phyloP scores from a whole-genome alignment of 2,329 filamentous ascomycete genomes.

The Amauroascus niger region DNA sequence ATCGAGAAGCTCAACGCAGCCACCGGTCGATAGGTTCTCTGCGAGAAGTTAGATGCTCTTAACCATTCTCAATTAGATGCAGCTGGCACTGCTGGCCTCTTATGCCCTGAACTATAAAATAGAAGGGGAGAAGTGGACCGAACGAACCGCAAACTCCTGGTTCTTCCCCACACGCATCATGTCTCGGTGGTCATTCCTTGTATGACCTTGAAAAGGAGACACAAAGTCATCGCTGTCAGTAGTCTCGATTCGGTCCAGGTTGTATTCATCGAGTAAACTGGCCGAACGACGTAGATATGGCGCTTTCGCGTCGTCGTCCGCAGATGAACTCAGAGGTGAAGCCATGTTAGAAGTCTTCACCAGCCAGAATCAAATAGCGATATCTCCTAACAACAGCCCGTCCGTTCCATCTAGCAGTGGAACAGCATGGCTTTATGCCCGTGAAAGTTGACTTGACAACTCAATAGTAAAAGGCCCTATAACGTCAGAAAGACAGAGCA shows the following conservation, averaged over 20 bases:
- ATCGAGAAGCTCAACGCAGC: slow-evolving; percentile 30
- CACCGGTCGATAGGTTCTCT: slow-evolving; percentile 28
- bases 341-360: neutral
- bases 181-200: slow-evolving; percentile 23
- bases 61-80: no score
- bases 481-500: no score
- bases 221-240: slow-evolving; percentile 2
- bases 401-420: neutral
- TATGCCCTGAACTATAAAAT: neutral
- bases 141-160: slow-evolving; percentile 27
- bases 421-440: neutral
- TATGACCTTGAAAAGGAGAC: slow-evolving; percentile 13
- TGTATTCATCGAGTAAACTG: slow-evolving; percentile 1
- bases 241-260: slow-evolving; percentile 8
- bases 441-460: no score
- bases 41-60: neutral
- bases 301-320: neutral
- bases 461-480: no score
- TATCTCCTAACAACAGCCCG: no score
- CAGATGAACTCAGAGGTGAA: neutral
- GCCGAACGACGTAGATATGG: neutral
- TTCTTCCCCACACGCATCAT: slow-evolving; percentile 29
- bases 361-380: neutral
- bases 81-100: neutral
- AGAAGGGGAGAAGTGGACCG: neutral